phyloP scores from a whole-genome alignment of 192 early-diverging fungal species.

The Thoreauomyces humboldtii region DNA sequence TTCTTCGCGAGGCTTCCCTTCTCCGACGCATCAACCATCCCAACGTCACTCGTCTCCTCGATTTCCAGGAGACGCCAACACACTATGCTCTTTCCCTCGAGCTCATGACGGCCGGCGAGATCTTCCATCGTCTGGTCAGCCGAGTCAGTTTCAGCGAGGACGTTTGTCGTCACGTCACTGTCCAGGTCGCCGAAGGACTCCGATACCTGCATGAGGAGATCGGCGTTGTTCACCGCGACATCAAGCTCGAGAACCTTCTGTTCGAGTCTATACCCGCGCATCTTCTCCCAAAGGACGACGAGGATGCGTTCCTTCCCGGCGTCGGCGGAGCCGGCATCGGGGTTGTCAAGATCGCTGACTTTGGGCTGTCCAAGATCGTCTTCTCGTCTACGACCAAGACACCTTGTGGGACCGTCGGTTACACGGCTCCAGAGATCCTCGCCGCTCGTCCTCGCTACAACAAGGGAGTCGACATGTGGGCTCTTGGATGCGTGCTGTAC shows the following conservation, averaged over 20 bases:
- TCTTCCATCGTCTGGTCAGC: slow-evolving; percentile 83
- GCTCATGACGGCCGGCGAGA: slow-evolving; percentile 80
- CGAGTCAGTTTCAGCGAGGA: slow-evolving; percentile 79
- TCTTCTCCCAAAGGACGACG: slow-evolving; percentile 45
- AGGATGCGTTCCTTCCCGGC: slow-evolving; percentile 43
- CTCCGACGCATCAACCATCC: slow-evolving; percentile 76
- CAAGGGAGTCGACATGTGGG: slow-evolving; percentile 75
- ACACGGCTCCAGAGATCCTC: slow-evolving; percentile 91
- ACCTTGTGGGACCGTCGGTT: slow-evolving; percentile 86
- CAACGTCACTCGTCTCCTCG: slow-evolving; percentile 72
- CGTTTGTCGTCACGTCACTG: slow-evolving; percentile 75
- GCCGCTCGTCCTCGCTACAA: slow-evolving; percentile 51
- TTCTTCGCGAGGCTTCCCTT: slow-evolving; percentile 84
- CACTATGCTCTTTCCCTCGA: slow-evolving; percentile 81
- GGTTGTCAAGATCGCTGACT: slow-evolving; percentile 81
- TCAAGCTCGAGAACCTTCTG: slow-evolving; percentile 86
- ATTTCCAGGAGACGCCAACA: slow-evolving; percentile 73
- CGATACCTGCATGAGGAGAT: slow-evolving; percentile 79
- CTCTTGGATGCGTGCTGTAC: slow-evolving; percentile 61
- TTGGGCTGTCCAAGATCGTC: slow-evolving; percentile 84
- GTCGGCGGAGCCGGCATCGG: slow-evolving; percentile 75
- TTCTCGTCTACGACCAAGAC: slow-evolving; percentile 82
- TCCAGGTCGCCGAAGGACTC: slow-evolving; percentile 82
- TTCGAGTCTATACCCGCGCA: slow-evolving; percentile 24
- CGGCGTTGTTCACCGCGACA: slow-evolving; percentile 62